Percentiles rank a stretch among this genome's conserved stretches.
These are phyloP conservation scores for Candida glucosophila DNA, from an alignment of 1,139 yeast genomes.

Conservation along the genomic window DNA sequence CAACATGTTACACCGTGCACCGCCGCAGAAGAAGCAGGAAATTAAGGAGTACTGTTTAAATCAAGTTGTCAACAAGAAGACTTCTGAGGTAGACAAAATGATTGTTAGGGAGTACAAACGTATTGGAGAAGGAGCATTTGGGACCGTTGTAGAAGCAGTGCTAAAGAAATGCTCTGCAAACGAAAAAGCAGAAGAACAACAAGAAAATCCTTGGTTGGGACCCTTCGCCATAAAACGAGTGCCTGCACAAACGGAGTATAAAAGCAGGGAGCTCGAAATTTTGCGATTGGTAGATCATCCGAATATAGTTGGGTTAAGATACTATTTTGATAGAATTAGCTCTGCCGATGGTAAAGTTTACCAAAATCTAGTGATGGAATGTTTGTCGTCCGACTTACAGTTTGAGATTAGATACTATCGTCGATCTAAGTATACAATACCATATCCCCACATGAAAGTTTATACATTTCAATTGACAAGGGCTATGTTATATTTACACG, in stretches of 20 bases:
- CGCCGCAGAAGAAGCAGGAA: conserved; percentile 3
- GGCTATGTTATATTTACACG: conserved; percentile 75
- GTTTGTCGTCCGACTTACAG: conserved; percentile 73
- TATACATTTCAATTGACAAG: conserved; percentile 76
- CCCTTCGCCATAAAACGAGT: conserved; percentile 79
- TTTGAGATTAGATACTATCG: conserved; percentile 64
- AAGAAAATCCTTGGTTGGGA: too few species aligned
- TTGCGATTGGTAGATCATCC: conserved; percentile 71
- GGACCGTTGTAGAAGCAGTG: conserved; percentile 72
- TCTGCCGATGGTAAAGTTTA: conserved; percentile 55
- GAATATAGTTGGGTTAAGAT: conserved; percentile 59
- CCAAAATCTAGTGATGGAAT: conserved; percentile 79
- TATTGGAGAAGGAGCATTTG: conserved; percentile 82
- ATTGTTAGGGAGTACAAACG: conserved; percentile 60
- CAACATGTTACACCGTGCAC: too few species aligned
- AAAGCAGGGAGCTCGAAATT: conserved; percentile 70
- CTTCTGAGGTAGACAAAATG: conserved; percentile 51
- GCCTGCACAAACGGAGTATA: conserved; percentile 80
- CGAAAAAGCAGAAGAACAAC: conserved; percentile 12
- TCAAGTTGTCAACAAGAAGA: conserved; percentile 56
- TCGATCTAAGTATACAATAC: conserved; percentile 53
- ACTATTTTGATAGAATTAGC: conserved; percentile 58
- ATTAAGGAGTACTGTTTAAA: conserved; percentile 24
- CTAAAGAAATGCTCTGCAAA: conserved; percentile 24
- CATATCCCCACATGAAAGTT: conserved; percentile 66